These are phyloP conservation scores for Colletotrichum sp. DNA, from an alignment of 2,329 filamentous ascomycete species.

Conservation along the genomic window DNA sequence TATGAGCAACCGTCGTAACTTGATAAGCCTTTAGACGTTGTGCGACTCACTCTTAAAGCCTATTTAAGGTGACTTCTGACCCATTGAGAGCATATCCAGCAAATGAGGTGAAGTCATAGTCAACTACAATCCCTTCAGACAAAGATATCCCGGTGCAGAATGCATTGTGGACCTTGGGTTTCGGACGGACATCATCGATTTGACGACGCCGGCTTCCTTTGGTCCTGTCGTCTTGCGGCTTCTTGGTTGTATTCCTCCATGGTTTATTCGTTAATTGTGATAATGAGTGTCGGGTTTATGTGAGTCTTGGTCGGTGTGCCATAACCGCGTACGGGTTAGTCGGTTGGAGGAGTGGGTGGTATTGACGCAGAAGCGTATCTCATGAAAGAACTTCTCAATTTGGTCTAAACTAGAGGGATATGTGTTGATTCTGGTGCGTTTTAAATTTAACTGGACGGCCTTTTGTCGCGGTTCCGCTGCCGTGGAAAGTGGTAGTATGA, in stretches of 20 bases:
- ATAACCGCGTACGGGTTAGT: too few species aligned
- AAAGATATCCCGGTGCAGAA: background rate
- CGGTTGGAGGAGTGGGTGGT: too few species aligned
- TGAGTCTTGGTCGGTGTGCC: too few species aligned
- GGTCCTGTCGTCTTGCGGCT: background rate
- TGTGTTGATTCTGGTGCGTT: too few species aligned
- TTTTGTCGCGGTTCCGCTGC: background rate
- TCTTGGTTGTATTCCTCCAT: background rate
- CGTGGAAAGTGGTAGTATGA: background rate
- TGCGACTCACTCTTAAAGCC: background rate
- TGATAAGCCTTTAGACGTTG: fast-evolving
- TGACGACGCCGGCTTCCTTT: background rate
- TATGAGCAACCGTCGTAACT: background rate
- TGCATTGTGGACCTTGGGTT: background rate
- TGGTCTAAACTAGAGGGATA: too few species aligned
- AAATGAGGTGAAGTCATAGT: background rate
- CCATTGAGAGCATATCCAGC: background rate
- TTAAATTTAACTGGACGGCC: too few species aligned
- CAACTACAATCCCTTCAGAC: background rate
- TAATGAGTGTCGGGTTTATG: too few species aligned
- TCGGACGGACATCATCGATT: background rate
- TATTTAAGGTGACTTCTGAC: background rate
- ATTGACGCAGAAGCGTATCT: too few species aligned
- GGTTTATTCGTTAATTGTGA: background rate
- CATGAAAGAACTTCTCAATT: too few species aligned